Percentiles rank a stretch among this genome's conserved stretches.
phyloP scores from a whole-genome alignment of 164 flowering plant genomes.

The Vitis labrusca region DNA sequence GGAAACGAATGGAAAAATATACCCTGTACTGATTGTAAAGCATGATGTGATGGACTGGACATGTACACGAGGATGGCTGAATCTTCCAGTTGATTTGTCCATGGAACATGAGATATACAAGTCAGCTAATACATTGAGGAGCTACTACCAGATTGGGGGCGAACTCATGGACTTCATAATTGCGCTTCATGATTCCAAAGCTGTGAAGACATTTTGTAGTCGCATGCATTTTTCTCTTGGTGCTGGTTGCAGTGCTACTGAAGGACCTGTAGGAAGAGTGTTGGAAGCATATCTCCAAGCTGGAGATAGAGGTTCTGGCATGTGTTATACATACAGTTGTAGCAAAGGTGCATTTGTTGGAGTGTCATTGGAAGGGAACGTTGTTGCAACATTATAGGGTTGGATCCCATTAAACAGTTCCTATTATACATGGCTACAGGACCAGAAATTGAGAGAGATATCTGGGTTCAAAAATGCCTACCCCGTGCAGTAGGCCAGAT shows the following conservation, averaged over 20 bases:
- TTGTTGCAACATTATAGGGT: constrained; percentile 51
- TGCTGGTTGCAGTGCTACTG: constrained; percentile 98
- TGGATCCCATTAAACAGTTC: too few species aligned
- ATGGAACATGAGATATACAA: constrained; percentile 97
- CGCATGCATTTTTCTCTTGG: constrained; percentile 97
- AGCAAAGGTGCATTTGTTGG: constrained; percentile 94
- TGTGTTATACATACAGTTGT: constrained; percentile 95
- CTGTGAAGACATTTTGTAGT: constrained; percentile 95
- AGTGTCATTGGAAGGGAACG: constrained; percentile 84
- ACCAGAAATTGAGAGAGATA: too few species aligned
- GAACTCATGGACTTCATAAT: constrained; percentile 90
- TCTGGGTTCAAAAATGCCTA: too few species aligned
- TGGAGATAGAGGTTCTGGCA: constrained; percentile 90
- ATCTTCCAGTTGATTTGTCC: constrained; percentile 82
- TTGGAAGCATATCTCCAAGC: constrained; percentile 97
- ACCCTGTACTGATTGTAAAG: constrained; percentile 66
- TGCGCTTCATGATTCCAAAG: constrained; percentile 79
- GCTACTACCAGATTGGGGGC: constrained; percentile 84
- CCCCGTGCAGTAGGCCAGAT: too few species aligned
- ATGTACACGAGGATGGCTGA: constrained; percentile 81
- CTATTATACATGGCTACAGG: too few species aligned
- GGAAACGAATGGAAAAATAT: too few species aligned
- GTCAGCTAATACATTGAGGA: constrained; percentile 65
- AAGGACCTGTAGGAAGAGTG: constrained; percentile 95
- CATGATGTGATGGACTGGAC: constrained; percentile 97